Evolutionary conservation across 2,329 filamentous ascomycete species (phyloP), one percentile per base, ranked within the genome.

Genomic region (Cadophora luteo-olivacea): DNA sequence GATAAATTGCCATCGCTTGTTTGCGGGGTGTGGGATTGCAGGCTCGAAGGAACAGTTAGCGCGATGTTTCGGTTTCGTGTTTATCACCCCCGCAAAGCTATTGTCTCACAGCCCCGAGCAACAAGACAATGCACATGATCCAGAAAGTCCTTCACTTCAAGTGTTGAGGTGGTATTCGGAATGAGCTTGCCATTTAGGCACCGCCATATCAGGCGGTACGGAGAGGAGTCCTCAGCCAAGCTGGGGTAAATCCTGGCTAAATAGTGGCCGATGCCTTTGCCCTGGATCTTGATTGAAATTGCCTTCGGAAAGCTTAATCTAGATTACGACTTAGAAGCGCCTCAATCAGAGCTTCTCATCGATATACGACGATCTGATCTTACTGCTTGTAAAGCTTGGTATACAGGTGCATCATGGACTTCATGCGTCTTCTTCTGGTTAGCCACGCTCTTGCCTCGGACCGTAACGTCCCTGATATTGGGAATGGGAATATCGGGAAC

Each of bases 251-350:
- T 58, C 32, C 29, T 38, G 55, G 32, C 29, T 38, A 36, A 36
- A 38, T 22, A 24, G 3, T 58, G 11, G 8, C 11, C 32, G 19
- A 38, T 14, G 19, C 55, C 19, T 38, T 19, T 8, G 52, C 25
- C 14, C 29, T 22, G 32, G 48, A 54, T 54, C 24, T 16, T 22
- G 51, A 54, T 52, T 51, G 49, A 54, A 36, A n/a, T 41, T 38
- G 52, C 36, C 29, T 54, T 29, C 36, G 22, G 32, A 54, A 58
- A 45, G 57, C 57, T 61, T 61, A 36, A 33, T 66, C 45, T 14
- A 52, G 22, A 61, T 54, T 33, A 12, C n/a, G 4, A 11, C n/a
- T 32, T 38, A 32, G 4, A 29, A 38, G 36, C 57, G 33, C 8
- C 16, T 45, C 48, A 36, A 61, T 66, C 55, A 49, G 57, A 61